Base-by-base conservation (phyloP, 805 yeast genomes). In the Ogataea paraovalis region DNA sequence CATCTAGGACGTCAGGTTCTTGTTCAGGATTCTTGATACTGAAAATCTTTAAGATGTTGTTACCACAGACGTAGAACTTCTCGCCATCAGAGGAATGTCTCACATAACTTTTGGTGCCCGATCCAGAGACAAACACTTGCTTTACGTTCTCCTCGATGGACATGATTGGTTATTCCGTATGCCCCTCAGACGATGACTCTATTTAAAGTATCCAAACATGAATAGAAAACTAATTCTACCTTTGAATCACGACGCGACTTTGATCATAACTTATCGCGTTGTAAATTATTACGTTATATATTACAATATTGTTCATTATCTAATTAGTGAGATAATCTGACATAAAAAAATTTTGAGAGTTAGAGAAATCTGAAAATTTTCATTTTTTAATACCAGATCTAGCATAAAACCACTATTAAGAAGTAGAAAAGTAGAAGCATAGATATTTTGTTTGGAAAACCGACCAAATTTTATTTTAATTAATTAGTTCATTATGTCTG, bases 1-100 rank as follows among this genome's bases (percentile, higher is more conserved):
- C 72, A 53, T 83, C 86, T 8, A 81, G 53, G 6, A 83, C 73
- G 23, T 71, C 77, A 2, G 89, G 88, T 59, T 83, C 88, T 44
- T 76, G 71, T 41, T 80, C 80, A 0, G 79, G 74, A 22, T 72
- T 71, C 40, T 67, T 60, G 13, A 72, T 52, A 46, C 74, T 68
- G 53, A 82, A 73, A 16, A 79, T 68, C 60, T 81, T 83, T 21
- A 82, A 59, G 1, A 85, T 83, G 22, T 68, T 71, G 51, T 78
- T 72, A 49, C 79, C 80, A n/a, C 78, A 80, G 2, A 75, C 79
- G 30, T 73, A 66, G 3, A 82, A 59, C n/a, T 55, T 68, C 45
- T 58, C 61, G 25, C 60, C 61, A 33, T 59, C 59, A 2, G 59
- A 38, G 18, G 59, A 46, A 44, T 57, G 56, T 41, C 53, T 49